A percentile compares a stretch with the other conserved stretches of the same genome.
Conservation (phyloP, 176 grass and related monocot species). For the Musa beccarii region DNA sequence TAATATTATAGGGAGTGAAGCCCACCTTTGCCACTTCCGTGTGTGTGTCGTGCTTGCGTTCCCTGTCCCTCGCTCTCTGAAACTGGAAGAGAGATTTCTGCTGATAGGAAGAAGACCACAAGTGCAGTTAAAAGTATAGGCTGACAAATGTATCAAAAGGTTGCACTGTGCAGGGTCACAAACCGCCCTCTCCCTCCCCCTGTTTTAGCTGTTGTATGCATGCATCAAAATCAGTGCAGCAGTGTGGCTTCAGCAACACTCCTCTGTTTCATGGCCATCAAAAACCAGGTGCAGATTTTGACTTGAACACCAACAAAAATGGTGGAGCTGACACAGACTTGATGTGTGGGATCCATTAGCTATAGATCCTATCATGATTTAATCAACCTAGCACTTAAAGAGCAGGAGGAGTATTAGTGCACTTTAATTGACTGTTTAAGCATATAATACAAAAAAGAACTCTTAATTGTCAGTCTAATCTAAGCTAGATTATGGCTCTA, state of each 20-base stretch:
- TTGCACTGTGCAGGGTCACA: conserved; percentile 16
- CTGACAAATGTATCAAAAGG: conserved; percentile 21
- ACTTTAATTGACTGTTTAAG: no score
- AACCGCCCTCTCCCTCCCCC: conserved; percentile 19
- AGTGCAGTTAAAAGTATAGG: conserved; percentile 41
- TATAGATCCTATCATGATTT: no score
- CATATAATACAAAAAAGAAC: no score
- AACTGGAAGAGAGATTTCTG: neutral
- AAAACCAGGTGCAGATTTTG: neutral
- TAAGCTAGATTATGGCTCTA: no score
- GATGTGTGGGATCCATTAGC: no score
- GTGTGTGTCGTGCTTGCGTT: neutral
- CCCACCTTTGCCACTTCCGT: neutral
- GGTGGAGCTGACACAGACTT: no score
- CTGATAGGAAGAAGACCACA: conserved; percentile 12
- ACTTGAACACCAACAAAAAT: no score
- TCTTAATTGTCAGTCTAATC: no score
- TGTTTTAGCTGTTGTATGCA: conserved; percentile 24
- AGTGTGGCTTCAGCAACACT: conserved; percentile 50
- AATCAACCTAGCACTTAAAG: no score
- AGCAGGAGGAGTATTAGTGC: no score
- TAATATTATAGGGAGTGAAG: conserved; percentile 4
- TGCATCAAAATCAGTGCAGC: conserved; percentile 84
- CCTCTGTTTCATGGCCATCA: conserved; percentile 63
- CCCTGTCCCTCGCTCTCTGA: neutral